Evolutionary conservation across 108 stramenopile species (phyloP).

Genomic region (Skeletonema potamos): DNA sequence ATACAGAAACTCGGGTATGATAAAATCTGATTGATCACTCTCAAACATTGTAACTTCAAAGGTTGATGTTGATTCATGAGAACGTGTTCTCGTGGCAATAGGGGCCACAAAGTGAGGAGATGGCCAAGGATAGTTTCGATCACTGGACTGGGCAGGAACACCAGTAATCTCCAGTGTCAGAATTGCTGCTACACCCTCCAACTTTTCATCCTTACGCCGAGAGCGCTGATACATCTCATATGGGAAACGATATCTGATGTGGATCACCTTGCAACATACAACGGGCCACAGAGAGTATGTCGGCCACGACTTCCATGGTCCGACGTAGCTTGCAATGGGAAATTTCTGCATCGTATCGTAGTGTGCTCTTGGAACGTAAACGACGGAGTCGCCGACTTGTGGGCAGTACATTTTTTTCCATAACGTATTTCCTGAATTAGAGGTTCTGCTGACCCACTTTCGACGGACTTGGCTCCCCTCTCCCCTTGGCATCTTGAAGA

Average conservation of each 20-base stretch:
- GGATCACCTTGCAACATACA: conserved; percentile 68
- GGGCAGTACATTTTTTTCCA: conserved; percentile 71
- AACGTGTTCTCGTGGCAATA: conserved; percentile 41
- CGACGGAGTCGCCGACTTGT: conserved; percentile 86
- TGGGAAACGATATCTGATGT: conserved; percentile 81
- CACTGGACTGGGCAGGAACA: conserved; percentile 59
- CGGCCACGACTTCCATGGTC: conserved; percentile 86
- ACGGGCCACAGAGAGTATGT: conserved; percentile 69
- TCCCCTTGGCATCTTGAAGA: conserved; percentile 56
- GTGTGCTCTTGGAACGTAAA: conserved; percentile 87
- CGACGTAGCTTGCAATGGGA: conserved; percentile 47
- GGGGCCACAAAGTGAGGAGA: conserved; percentile 58
- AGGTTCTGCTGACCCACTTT: conserved; percentile 64
- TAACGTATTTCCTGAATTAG: conserved; percentile 51
- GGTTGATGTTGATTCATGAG: conserved; percentile 20
- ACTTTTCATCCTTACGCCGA: conserved; percentile 27
- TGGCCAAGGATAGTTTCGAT: conserved; percentile 75
- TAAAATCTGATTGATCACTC: conserved; percentile 57
- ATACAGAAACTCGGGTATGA: conserved; percentile 70
- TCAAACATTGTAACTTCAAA: conserved; percentile 87
- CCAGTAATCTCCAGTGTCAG: conserved; percentile 79
- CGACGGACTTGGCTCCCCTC: conserved; percentile 38
- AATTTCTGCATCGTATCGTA: conserved; percentile 62
- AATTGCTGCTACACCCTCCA: conserved; percentile 72
- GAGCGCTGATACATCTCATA: conserved; percentile 61